phyloP scores from a whole-genome alignment of 2,329 filamentous ascomycete genomes.

The Sordariomycetes sp. region DNA sequence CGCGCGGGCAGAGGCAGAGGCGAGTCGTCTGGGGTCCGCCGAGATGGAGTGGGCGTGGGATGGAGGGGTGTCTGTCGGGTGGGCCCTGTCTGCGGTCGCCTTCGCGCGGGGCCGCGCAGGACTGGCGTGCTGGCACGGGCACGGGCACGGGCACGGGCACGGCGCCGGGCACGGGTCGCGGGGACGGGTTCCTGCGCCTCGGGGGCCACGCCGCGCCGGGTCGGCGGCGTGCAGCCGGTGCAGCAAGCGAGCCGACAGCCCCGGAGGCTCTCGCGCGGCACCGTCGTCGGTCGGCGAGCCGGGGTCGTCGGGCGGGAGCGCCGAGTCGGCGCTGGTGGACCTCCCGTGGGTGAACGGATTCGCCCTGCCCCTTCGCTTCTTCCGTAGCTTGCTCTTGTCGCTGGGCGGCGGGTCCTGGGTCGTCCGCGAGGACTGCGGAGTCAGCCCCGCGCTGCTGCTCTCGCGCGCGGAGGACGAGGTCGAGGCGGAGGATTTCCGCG shows the following conservation, averaged over 20 bases:
- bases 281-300: background rate
- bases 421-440: background rate
- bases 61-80: too few species aligned
- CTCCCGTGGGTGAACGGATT: constrained; percentile 1
- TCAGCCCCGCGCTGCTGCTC: background rate
- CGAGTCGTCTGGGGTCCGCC: too few species aligned
- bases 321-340: constrained; percentile 1
- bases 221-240: background rate
- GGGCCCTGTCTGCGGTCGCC: too few species aligned
- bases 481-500: background rate
- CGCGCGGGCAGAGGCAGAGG: background rate
- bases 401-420: background rate
- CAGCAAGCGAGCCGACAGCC: background rate
- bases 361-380: constrained; percentile 2
- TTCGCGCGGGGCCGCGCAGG: too few species aligned
- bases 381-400: background rate
- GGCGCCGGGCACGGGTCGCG: too few species aligned
- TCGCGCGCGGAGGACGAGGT: background rate
- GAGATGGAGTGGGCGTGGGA: too few species aligned
- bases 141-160: too few species aligned
- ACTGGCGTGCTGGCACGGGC: too few species aligned
- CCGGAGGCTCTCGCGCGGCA: too few species aligned
- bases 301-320: background rate
- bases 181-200: too few species aligned
- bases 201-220: background rate